A percentile compares a stretch with the other conserved stretches of the same genome.
Conservation (phyloP, 805 yeast genomes). For the Candida tallmaniae region DNA sequence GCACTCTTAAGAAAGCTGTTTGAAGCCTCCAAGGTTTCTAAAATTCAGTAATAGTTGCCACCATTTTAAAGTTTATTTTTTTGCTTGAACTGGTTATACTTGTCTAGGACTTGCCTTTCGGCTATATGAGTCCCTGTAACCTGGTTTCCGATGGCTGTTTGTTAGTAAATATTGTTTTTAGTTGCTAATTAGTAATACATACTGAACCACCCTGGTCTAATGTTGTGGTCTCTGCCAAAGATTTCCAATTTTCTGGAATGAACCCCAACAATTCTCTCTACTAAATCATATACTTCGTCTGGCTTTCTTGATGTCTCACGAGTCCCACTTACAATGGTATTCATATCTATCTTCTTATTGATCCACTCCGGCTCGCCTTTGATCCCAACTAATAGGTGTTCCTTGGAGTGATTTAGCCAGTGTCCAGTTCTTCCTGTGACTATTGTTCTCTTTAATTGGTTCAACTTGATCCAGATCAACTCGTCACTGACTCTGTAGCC, state of each 20-base stretch:
- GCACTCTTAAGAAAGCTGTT: conserved; percentile 17
- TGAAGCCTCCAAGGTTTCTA: not conserved
- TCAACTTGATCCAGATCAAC: conserved; percentile 85
- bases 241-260: conserved; percentile 79
- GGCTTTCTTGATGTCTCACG: conserved; percentile 91
- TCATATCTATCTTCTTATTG: conserved; percentile 61
- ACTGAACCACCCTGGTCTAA: conserved; percentile 84
- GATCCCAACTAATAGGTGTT: conserved; percentile 79
- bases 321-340: conserved; percentile 74
- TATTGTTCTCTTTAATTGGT: conserved; percentile 81
- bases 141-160: conserved; percentile 68
- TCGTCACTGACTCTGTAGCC: conserved; percentile 79
- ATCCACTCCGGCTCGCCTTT: conserved; percentile 81
- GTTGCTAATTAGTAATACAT: conserved; percentile 1
- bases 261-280: conserved; percentile 77
- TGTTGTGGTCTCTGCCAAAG: conserved; percentile 83
- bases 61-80: conserved; percentile 2
- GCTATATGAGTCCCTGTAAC: conserved; percentile 53
- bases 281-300: conserved; percentile 79
- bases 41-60: not conserved
- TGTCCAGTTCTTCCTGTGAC: conserved; percentile 97
- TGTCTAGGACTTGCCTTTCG: conserved; percentile 52
- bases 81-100: conserved; percentile 25
- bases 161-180: conserved; percentile 5
- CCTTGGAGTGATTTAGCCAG: conserved; percentile 94